Percentiles rank a stretch among this genome's conserved stretches.
These are phyloP conservation scores for Candida glucosophila DNA, from an alignment of 1,139 yeast genomes.

Conservation along the genomic window DNA sequence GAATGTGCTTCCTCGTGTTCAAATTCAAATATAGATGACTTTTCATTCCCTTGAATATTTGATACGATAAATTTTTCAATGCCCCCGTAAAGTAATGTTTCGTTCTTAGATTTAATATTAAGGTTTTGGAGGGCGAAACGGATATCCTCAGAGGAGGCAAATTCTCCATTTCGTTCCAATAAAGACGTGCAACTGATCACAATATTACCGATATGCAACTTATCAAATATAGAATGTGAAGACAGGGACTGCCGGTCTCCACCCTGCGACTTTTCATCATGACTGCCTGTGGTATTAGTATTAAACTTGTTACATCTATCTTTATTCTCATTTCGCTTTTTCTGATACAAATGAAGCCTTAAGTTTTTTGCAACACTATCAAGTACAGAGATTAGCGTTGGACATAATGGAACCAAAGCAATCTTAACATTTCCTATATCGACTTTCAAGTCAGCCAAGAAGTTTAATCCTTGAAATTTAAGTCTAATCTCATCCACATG, in stretches of 20 bases:
- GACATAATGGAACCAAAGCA: constrained; percentile 31
- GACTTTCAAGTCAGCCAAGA: constrained; percentile 38
- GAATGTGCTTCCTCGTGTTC: constrained; percentile 8
- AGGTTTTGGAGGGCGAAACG: constrained; percentile 21
- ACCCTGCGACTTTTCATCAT: constrained; percentile 2
- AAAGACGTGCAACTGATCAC: constrained; percentile 40
- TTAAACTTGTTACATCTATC: constrained; percentile 6
- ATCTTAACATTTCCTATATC: constrained; percentile 37
- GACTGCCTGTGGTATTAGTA: constrained; percentile 11
- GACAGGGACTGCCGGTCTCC: constrained; percentile 11
- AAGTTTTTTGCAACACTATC: constrained; percentile 24
- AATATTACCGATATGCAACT: constrained; percentile 24
- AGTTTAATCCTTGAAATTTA: constrained; percentile 44
- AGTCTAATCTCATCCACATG: constrained; percentile 33
- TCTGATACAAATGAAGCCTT: constrained; percentile 24
- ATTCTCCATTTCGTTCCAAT: constrained; percentile 26
- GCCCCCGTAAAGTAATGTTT: constrained; percentile 39
- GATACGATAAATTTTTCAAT: constrained; percentile 21
- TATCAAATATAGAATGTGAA: constrained; percentile 15
- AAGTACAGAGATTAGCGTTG: constrained; percentile 23
- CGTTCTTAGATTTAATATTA: constrained; percentile 34
- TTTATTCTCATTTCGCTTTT: constrained; percentile 20
- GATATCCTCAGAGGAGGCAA: constrained; percentile 22
- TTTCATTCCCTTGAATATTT: constrained; percentile 7
- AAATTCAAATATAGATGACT: constrained; percentile 11